Conservation (phyloP, 306 rosid species). For the Hippophae tibetana region DNA sequence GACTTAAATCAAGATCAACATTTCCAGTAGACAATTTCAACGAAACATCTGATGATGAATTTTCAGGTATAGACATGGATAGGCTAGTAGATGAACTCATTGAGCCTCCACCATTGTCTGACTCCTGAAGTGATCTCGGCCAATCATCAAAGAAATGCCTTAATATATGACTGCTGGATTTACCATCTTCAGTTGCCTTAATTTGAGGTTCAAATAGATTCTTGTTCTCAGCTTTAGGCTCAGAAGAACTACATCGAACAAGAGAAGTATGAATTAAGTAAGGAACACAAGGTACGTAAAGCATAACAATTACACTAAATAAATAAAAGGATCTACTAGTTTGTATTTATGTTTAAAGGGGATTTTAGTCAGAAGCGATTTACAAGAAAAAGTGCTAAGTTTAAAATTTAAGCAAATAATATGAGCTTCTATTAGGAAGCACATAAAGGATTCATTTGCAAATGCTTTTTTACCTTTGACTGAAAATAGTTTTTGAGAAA, state of each 20-base stretch:
- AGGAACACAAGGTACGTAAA: slow-evolving; percentile 2
- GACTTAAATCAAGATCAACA: slow-evolving; percentile 18
- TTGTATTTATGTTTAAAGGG: no score
- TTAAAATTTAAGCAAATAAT: no score
- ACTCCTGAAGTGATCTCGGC: slow-evolving; percentile 62
- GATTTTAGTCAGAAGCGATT: no score
- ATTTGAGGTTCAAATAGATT: slow-evolving; percentile 23
- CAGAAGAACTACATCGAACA: slow-evolving; percentile 30
- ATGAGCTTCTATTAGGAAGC: no score
- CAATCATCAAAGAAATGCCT: slow-evolving; percentile 92
- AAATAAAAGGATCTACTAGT: no score
- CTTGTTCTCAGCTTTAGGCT: slow-evolving; percentile 36
- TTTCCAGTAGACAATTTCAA: slow-evolving; percentile 77
- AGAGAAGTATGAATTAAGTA: neutral
- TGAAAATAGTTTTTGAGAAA: no score
- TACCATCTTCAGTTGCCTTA: slow-evolving; percentile 35
- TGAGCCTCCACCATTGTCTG: slow-evolving; percentile 34
- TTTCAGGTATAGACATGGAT: slow-evolving; percentile 60
- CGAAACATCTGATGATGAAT: slow-evolving; percentile 61
- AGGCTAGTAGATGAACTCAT: slow-evolving; percentile 49
- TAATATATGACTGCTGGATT: slow-evolving; percentile 58
- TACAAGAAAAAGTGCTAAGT: no score
- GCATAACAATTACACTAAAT: slow-evolving; percentile 2
- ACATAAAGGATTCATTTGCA: no score
- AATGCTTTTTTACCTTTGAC: no score